A percentile compares a stretch with the other conserved stretches of the same genome.
phyloP scores from a whole-genome alignment of 371 early-diverging fungal genomes.

The Saksenaea oblongispora region DNA sequence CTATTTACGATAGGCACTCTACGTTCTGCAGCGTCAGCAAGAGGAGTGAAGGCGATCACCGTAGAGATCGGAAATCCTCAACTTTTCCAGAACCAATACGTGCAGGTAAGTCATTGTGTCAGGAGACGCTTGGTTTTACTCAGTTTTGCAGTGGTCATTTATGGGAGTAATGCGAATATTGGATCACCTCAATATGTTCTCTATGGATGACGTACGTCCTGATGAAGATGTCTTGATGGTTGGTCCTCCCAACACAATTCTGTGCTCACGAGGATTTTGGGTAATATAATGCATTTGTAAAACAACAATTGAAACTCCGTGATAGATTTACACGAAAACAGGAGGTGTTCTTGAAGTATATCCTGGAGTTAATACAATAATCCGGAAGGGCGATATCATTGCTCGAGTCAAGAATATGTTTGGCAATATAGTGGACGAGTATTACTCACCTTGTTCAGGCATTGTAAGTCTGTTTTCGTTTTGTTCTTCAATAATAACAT shows the following conservation, averaged over 20 bases:
- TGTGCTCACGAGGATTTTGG: constrained; percentile 42
- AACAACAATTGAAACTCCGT: constrained; percentile 28
- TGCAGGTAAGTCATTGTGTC: constrained; percentile 53
- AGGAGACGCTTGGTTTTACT: constrained; percentile 63
- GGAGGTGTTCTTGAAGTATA: constrained; percentile 83
- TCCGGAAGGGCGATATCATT: constrained; percentile 85
- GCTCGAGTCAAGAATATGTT: constrained; percentile 91
- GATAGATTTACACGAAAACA: constrained; percentile 53
- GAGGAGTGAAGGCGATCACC: constrained; percentile 84
- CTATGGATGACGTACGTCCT: constrained; percentile 4
- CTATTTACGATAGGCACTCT: constrained; percentile 62
- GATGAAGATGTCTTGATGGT: constrained; percentile 10
- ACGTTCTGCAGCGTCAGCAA: constrained; percentile 79
- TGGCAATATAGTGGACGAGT: constrained; percentile 88
- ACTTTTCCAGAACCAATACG: constrained; percentile 73
- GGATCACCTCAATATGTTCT: constrained; percentile 36
- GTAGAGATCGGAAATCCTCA: constrained; percentile 86
- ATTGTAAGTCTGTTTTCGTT: constrained; percentile 64
- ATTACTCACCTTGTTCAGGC: constrained; percentile 84
- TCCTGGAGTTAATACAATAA: constrained; percentile 85
- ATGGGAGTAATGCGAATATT: constrained; percentile 43
- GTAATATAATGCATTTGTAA: constrained; percentile 47
- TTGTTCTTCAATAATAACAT: background rate
- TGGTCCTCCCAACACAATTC: constrained; percentile 20
- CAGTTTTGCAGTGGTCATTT: constrained; percentile 31